Evolutionary conservation across 2,329 filamentous ascomycete species (phyloP).

Genomic region (Exophiala bonariae): DNA sequence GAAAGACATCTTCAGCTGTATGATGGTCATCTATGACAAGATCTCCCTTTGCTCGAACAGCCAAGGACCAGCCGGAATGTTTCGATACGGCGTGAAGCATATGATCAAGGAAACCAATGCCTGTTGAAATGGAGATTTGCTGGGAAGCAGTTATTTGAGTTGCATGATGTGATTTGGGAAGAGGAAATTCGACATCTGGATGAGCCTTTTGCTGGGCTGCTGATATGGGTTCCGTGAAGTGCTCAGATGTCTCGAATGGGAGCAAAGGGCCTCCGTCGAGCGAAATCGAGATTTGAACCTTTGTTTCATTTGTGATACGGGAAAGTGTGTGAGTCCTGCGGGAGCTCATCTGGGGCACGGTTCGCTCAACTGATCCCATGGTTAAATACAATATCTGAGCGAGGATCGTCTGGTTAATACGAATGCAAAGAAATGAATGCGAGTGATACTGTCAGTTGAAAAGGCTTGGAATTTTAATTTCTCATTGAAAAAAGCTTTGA

Average conservation of each 20-base stretch:
- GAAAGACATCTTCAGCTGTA: slow-evolving; percentile 92
- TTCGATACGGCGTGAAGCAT: slow-evolving; percentile 98
- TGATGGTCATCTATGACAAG: slow-evolving; percentile 98
- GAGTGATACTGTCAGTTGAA: no score
- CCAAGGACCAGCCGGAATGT: slow-evolving; percentile 90
- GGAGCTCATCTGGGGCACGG: slow-evolving; percentile 6
- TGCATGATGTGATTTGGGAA: slow-evolving; percentile 65
- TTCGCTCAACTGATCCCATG: slow-evolving; percentile 26
- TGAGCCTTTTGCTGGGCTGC: slow-evolving; percentile 37
- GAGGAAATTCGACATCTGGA: slow-evolving; percentile 45
- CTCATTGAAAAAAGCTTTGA: no score
- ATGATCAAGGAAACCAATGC: slow-evolving; percentile 97
- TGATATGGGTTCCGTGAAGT: slow-evolving; percentile 22
- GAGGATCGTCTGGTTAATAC: no score
- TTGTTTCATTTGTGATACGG: slow-evolving; percentile 96
- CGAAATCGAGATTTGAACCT: slow-evolving; percentile 89
- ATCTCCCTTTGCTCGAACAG: slow-evolving; percentile 80
- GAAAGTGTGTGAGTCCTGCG: slow-evolving; percentile 78
- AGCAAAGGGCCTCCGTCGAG: slow-evolving; percentile 73
- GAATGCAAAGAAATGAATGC: no score
- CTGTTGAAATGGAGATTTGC: slow-evolving; percentile 83
- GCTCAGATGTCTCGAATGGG: slow-evolving; percentile 23
- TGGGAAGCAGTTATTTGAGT: slow-evolving; percentile 82
- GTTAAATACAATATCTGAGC: background rate
- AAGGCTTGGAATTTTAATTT: no score